Base-by-base conservation (phyloP, 352 stramenopile species). In the Globisporangium cystogenes region DNA sequence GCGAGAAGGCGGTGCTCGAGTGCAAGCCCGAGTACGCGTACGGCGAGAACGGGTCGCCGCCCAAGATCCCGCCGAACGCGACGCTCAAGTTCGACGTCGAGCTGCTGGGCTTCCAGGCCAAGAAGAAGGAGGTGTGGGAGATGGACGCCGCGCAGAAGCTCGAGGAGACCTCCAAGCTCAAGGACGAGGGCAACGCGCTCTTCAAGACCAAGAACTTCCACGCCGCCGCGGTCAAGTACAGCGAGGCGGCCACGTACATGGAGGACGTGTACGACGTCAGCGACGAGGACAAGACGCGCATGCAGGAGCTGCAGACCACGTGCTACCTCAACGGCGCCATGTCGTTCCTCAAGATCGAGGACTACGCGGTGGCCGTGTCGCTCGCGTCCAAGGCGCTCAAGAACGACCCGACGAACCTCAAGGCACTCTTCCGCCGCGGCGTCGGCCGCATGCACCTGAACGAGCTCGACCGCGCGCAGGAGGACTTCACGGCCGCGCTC, bases 71-170 rank as follows among this genome's bases (percentile, higher is more conserved):
- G 8, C 66, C 79, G n/a, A 93, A 96, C 50, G 87, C 94, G 7
- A 96, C 86, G 51, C 70, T 99, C 18, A 88, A 96, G 64, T 99
- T 99, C 68, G 95, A 99, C 46, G 93, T 99, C 10, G 95, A 99
- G 72, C 67, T 99, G 46, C 62, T 99, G 26, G 88, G 82, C 44
- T 98, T 98, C 67, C 80, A 82, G 49, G 88, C 96, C 48, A 98
- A 98, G 70, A 86, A 91, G 36, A 98, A 98, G 67, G 86, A 98
- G 67, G 88, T 93, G 64, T 98, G 89, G 90, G 89, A 98, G 54
- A 93, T 95, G 82, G 74, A 86, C 44, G 59, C 78, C 0, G 68
- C 77, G 20, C 82, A 93, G 59, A 95, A 93, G 61, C 79, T 98
- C 36, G 70, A 68, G 12, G 84, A 95, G 51, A 90, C 88, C 16